Evolutionary conservation across 192 early-diverging fungal genomes (phyloP).

Genomic region (Coemansia sp.): DNA sequence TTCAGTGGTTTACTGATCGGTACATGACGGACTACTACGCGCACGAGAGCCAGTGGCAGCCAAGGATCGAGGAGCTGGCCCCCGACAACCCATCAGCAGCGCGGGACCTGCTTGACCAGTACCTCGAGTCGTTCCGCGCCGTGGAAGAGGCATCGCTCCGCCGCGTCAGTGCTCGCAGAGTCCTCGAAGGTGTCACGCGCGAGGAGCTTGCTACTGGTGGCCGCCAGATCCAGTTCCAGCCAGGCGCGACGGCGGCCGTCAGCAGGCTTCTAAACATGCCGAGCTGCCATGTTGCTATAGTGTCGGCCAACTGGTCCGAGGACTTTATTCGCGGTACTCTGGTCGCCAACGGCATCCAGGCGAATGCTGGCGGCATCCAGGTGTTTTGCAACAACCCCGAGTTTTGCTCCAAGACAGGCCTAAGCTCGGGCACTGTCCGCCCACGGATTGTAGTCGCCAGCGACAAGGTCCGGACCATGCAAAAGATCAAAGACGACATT

Average conservation of each 20-base stretch:
- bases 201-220: constrained; percentile 16
- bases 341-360: constrained; percentile 15
- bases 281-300: constrained; percentile 10
- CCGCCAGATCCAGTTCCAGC: constrained; percentile 3
- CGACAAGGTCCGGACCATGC: constrained; percentile 26
- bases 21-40: constrained; percentile 19
- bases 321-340: constrained; percentile 42
- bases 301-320: constrained; percentile 47
- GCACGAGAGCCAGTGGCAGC: constrained; percentile 10
- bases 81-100: background rate
- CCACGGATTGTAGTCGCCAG: constrained; percentile 19
- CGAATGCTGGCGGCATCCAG: background rate
- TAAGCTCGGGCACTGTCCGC: constrained; percentile 12
- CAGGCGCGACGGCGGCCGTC: constrained; percentile 15
- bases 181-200: constrained; percentile 18
- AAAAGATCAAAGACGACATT: background rate
- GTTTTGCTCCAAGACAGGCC: constrained; percentile 10
- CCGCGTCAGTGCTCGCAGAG: constrained; percentile 5
- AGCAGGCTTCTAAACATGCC: constrained; percentile 5
- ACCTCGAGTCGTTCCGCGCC: constrained; percentile 23
- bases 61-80: too few species aligned
- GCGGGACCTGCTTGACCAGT: constrained; percentile 3
- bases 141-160: constrained; percentile 25
- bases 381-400: constrained; percentile 24
- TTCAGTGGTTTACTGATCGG: constrained; percentile 11